Conservation (phyloP, 2,329 filamentous ascomycete species). For the Pseudogymnoascus sp. region DNA sequence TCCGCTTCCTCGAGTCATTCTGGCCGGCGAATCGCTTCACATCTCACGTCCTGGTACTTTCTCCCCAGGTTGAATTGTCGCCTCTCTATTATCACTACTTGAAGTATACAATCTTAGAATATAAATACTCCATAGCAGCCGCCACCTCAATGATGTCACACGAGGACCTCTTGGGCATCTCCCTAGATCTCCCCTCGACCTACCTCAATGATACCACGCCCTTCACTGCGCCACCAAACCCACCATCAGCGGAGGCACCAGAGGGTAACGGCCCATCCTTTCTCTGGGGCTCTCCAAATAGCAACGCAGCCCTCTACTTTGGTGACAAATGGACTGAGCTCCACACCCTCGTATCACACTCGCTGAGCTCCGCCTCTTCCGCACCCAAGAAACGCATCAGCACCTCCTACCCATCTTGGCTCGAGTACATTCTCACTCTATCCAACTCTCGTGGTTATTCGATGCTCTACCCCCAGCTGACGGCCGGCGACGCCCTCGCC, state of each 20-base stretch:
- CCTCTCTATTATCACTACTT: slow-evolving; percentile 80
- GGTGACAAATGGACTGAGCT: slow-evolving; percentile 82
- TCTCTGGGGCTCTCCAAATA: slow-evolving; percentile 77
- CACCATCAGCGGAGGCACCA: slow-evolving; percentile 18
- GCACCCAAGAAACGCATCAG: slow-evolving; percentile 51
- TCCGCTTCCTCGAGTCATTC: slow-evolving; percentile 76
- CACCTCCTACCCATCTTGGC: slow-evolving; percentile 63
- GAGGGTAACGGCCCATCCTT: slow-evolving; percentile 41
- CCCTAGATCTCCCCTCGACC: slow-evolving; percentile 62
- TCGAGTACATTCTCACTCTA: slow-evolving; percentile 69
- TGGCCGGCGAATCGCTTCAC: slow-evolving; percentile 59
- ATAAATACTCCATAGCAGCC: slow-evolving; percentile 54
- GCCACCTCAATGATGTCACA: slow-evolving; percentile 37
- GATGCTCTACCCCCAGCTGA: slow-evolving; percentile 65
- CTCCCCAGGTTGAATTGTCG: slow-evolving; percentile 70
- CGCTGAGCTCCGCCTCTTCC: slow-evolving; percentile 26
- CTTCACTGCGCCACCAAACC: slow-evolving; percentile 39
- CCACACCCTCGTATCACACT: slow-evolving; percentile 62
- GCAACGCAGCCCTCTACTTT: slow-evolving; percentile 72
- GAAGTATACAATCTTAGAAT: slow-evolving; percentile 68
- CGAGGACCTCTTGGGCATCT: slow-evolving; percentile 63
- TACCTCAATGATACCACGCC: slow-evolving; percentile 51
- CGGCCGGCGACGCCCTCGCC: slow-evolving; percentile 40
- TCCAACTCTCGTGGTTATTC: slow-evolving; percentile 69
- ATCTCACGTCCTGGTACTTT: slow-evolving; percentile 77